Evolutionary conservation across 176 grass and related monocot species (phyloP).

Genomic region (Oryza glumipatula): DNA sequence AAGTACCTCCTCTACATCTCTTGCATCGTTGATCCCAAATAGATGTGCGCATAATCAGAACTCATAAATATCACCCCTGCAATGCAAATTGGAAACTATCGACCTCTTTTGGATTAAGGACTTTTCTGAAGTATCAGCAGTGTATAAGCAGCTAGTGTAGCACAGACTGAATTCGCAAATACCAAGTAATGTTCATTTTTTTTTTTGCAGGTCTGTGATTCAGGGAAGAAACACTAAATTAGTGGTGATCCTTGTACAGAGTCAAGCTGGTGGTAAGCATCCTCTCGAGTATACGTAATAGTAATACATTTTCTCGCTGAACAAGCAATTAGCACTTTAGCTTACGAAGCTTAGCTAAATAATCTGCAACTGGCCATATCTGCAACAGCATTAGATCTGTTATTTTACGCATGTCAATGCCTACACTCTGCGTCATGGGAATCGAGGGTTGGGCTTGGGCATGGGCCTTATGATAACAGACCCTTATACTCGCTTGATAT

Average conservation of each 20-base stretch:
- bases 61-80: conserved; percentile 23
- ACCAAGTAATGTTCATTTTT: conserved; percentile 32
- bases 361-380: not conserved
- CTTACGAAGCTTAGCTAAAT: conserved; percentile 2
- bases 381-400: not conserved
- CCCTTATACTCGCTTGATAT: conserved; percentile 6
- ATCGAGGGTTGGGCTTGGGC: not conserved
- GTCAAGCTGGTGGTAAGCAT: conserved; percentile 63
- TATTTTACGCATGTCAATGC: not conserved
- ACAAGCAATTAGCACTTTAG: not conserved
- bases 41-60: conserved; percentile 13
- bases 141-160: conserved; percentile 12
- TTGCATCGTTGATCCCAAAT: conserved; percentile 41
- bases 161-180: not conserved
- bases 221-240: conserved; percentile 78
- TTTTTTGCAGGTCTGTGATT: conserved; percentile 64
- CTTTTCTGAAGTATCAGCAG: not conserved
- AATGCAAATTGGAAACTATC: conserved; percentile 27
- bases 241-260: conserved; percentile 85
- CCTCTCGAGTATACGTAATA: not conserved
- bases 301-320: conserved; percentile 15
- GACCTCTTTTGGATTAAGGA: conserved; percentile 10
- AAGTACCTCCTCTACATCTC: conserved; percentile 59
- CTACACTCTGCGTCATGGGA: not conserved
- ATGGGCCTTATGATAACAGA: not conserved